Base-by-base conservation (phyloP, 2,329 filamentous ascomycete genomes). In the Penicillium aurantiogriseum region DNA sequence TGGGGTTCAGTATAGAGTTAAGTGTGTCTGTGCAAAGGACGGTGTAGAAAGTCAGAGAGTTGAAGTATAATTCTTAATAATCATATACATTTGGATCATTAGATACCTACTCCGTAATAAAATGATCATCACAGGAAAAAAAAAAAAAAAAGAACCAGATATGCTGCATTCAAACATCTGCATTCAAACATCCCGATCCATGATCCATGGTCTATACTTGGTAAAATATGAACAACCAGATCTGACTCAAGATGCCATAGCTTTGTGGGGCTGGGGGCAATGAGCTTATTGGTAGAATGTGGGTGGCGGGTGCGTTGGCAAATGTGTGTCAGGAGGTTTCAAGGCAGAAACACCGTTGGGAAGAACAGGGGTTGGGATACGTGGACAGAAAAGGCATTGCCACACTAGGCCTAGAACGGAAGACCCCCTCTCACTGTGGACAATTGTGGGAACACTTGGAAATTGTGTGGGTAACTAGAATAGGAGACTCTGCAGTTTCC, bases 251-350 rank as follows among this genome's bases (percentile, higher is more conserved):
- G 33, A 50, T 29, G 17, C 35, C 36, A 43, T 47, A 31, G 38
- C 19, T 44, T 43, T 51, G 54, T 29, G 49, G 54, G 54, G 45
- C 47, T 55, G 45, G 51, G 23, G 19, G 17, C 23, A 8, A 27
- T 38, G n/a, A 31, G 13, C 13, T 43, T 23, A 51, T 51, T 51
- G 48, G 48, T 19, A n/a, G 48, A 51, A 42, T 51, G 48, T 13
- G 13, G 9, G 51, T 36, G 51, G 53, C 38, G 46, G 36, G 40
- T 56, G 54, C n/a, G 54, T 54, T 57, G 54, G 54, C 54, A 57
- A 47, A 54, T 47, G 54, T 53, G 49, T 53, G 49, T 57, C 54
- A 57, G 54, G 50, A 57, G 55, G 55, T 57, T 54, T 54, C 46
- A 44, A 51, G 53, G 53, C 39, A 51, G 38, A 51, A 35, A 50